A percentile compares a stretch with the other conserved stretches of the same genome.
phyloP scores from a whole-genome alignment of 352 stramenopile species.

The Phytophthora europaea region DNA sequence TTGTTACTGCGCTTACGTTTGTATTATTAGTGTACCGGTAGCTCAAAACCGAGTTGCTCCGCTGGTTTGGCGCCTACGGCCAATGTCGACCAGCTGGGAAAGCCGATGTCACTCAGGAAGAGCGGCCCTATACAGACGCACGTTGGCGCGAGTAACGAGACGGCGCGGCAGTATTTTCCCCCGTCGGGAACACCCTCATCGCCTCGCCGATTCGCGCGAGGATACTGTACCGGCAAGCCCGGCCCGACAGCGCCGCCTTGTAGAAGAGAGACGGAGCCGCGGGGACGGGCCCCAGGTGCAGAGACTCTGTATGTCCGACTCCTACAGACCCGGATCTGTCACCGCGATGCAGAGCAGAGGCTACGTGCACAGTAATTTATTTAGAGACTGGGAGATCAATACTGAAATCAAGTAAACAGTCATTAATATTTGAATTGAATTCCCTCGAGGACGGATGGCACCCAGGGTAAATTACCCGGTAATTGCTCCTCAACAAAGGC shows the following conservation, averaged over 20 bases:
- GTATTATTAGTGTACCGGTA: not conserved
- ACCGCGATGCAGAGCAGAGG: not conserved
- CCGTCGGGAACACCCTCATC: conserved; percentile 24
- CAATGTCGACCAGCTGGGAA: conserved; percentile 37
- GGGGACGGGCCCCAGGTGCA: conserved; percentile 19
- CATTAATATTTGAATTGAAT: no score
- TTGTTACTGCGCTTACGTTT: conserved; percentile 1
- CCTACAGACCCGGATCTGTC: conserved; percentile 38
- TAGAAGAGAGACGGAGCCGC: conserved; percentile 37
- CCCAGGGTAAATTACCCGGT: no score
- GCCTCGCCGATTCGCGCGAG: conserved; percentile 9
- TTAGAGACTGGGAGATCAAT: no score
- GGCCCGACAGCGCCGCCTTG: conserved; percentile 1
- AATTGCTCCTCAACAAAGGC: no score
- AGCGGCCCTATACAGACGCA: conserved; percentile 39
- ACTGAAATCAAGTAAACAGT: no score
- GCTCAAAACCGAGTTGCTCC: not conserved
- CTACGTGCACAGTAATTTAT: no score
- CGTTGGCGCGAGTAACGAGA: conserved; percentile 43
- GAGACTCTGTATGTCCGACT: conserved; percentile 19
- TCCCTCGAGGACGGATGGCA: no score
- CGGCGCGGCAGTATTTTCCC: conserved; percentile 35
- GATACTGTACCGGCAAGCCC: not conserved
- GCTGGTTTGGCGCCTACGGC: conserved; percentile 2
- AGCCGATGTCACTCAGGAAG: conserved; percentile 35